phyloP scores from a whole-genome alignment of 768 basidiomycete species.

The Dentipellis sp. region DNA sequence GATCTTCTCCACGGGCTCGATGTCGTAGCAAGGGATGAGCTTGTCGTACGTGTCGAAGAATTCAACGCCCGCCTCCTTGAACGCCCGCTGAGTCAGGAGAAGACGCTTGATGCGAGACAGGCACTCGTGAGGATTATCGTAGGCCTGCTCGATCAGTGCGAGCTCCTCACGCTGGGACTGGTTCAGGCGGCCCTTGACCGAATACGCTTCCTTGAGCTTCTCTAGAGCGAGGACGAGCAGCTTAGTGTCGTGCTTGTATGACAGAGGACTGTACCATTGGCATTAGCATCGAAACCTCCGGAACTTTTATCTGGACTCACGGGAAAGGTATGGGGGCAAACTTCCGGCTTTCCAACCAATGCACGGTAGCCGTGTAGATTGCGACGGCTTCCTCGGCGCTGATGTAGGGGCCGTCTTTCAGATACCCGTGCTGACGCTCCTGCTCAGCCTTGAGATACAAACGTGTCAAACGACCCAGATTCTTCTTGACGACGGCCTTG shows the following conservation, averaged over 20 bases:
- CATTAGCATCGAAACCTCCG: neutral
- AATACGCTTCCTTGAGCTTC: slow-evolving; percentile 98
- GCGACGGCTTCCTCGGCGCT: slow-evolving; percentile 98
- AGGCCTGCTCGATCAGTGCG: slow-evolving; percentile 96
- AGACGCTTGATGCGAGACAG: slow-evolving; percentile 97
- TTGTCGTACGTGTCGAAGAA: slow-evolving; percentile 98
- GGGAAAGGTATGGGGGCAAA: slow-evolving; percentile 99
- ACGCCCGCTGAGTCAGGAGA: slow-evolving; percentile 92
- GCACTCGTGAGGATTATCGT: slow-evolving; percentile 99
- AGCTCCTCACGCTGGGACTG: slow-evolving; percentile 98
- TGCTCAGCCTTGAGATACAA: slow-evolving; percentile 98
- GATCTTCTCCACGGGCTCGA: slow-evolving; percentile 99
- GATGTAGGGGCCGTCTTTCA: slow-evolving; percentile 99
- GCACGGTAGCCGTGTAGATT: slow-evolving; percentile 96
- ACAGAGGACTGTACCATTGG: slow-evolving; percentile 55
- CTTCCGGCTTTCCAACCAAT: slow-evolving; percentile 97
- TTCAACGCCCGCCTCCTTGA: slow-evolving; percentile 97
- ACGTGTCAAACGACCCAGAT: slow-evolving; percentile 93
- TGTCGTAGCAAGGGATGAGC: slow-evolving; percentile 97
- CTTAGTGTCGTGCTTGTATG: slow-evolving; percentile 99
- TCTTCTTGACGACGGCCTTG: slow-evolving; percentile 99
- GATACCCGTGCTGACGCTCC: slow-evolving; percentile 95
- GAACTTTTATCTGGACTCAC: slow-evolving; percentile 28
- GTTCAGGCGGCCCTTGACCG: slow-evolving; percentile 93
- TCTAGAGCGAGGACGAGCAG: slow-evolving; percentile 93